Conservation (phyloP, 306 rosid species). For the Delonix regia region DNA sequence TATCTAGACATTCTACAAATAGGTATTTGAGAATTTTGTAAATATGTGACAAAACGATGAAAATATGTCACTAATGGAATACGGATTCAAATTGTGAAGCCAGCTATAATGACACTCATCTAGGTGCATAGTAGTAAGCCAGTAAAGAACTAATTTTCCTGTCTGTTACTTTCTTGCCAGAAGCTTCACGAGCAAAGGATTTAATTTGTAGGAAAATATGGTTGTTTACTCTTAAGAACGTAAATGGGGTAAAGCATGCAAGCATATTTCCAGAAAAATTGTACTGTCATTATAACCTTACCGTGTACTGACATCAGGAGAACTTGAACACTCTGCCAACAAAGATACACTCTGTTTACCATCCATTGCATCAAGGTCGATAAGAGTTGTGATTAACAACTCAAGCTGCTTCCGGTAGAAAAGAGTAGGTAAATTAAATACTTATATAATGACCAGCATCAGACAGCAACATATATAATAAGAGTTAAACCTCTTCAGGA, state of each 20-base stretch:
- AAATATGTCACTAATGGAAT: neutral
- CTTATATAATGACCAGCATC: conserved; percentile 24
- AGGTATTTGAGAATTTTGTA: neutral
- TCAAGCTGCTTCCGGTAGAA: conserved; percentile 71
- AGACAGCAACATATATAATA: conserved; percentile 25
- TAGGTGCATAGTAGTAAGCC: neutral
- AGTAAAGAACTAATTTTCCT: conserved; percentile 1
- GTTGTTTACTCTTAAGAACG: conserved; percentile 24
- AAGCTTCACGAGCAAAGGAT: conserved; percentile 3
- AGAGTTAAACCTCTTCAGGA: conserved; percentile 92
- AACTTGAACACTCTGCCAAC: conserved; percentile 90
- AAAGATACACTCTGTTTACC: conserved; percentile 88
- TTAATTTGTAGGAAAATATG: conserved; percentile 16
- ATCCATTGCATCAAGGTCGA: conserved; percentile 99
- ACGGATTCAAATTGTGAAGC: neutral
- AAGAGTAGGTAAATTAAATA: conserved; percentile 23
- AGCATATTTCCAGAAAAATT: conserved; percentile 22
- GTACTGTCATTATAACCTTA: conserved; percentile 33
- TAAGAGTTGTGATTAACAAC: conserved; percentile 83
- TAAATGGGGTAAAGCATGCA: neutral
- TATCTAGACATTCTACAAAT: conserved; percentile 15
- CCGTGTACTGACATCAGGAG: conserved; percentile 96
- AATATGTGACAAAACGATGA: neutral
- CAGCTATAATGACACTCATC: conserved; percentile 12
- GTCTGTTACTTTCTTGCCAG: neutral